Evolutionary conservation across 2,329 filamentous ascomycete species (phyloP).

Genomic region (Neoarthrinium moseri): DNA sequence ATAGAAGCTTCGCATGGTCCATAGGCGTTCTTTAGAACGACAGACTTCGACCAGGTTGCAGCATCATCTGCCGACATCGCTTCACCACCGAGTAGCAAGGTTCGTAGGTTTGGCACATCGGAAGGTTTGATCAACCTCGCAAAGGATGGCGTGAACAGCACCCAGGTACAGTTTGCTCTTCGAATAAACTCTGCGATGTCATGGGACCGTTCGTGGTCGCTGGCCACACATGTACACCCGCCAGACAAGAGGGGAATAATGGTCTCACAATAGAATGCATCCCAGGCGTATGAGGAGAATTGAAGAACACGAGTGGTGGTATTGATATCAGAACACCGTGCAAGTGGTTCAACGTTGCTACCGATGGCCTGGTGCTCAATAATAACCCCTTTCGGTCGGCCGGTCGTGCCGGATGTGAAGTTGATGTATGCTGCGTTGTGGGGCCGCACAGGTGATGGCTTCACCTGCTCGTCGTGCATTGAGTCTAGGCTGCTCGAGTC

Average conservation of each 20-base stretch:
- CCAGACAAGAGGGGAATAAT: constrained; percentile 5
- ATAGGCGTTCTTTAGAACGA: constrained; percentile 8
- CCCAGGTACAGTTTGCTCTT: neutral
- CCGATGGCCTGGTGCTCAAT: constrained; percentile 9
- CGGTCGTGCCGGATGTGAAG: constrained; percentile 13
- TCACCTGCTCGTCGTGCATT: constrained; percentile 2
- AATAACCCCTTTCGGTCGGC: constrained; percentile 11
- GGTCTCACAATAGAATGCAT: constrained; percentile 30
- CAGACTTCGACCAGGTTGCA: constrained; percentile 5
- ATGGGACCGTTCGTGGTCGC: constrained; percentile 1
- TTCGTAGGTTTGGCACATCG: constrained; percentile 7
- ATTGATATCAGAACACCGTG: constrained; percentile 39
- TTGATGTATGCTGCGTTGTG: constrained; percentile 7
- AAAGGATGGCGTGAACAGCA: constrained; percentile 8
- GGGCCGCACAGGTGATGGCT: neutral
- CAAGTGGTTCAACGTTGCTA: neutral
- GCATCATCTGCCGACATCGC: constrained; percentile 6
- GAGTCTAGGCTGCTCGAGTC: constrained; percentile 4
- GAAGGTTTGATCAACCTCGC: constrained; percentile 5
- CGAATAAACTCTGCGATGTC: constrained; percentile 4
- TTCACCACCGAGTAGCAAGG: constrained; percentile 10
- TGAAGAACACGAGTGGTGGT: constrained; percentile 35
- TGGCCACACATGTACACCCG: constrained; percentile 6
- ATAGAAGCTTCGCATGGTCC: constrained; percentile 11
- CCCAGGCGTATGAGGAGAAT: constrained; percentile 23